Conservation (phyloP, 768 basidiomycete species). For the Glaciozyma martinii region DNA sequence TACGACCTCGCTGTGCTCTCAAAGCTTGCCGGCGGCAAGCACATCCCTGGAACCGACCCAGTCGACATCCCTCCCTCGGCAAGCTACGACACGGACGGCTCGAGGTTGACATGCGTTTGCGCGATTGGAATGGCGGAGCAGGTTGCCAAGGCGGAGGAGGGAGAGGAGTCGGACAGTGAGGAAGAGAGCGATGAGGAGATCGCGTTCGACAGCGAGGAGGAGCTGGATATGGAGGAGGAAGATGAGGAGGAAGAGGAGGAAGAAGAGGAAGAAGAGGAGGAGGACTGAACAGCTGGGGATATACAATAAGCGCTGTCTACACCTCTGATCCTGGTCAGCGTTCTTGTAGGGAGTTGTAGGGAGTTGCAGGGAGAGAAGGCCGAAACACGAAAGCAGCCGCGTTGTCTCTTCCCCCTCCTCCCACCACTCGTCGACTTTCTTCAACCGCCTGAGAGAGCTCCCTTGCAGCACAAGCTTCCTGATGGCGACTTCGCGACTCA, state of each 20-base stretch:
- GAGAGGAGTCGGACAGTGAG: conserved; percentile 38
- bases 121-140: conserved; percentile 38
- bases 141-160: conserved; percentile 40
- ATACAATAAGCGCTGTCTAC: no score
- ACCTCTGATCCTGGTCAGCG: no score
- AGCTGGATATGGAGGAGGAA: conserved; percentile 26
- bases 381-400: no score
- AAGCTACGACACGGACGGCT: conserved; percentile 75
- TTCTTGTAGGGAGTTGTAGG: no score
- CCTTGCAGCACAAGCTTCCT: no score
- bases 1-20: conserved; percentile 59
- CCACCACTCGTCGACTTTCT: no score
- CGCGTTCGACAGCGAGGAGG: conserved; percentile 33
- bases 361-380: no score
- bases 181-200: conserved; percentile 10
- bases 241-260: conserved; percentile 18
- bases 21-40: conserved; percentile 33
- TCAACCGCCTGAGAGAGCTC: no score
- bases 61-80: conserved; percentile 49
- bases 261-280: conserved; percentile 29
- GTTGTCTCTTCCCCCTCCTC: no score
- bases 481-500: no score
- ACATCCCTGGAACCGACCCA: conserved; percentile 1
- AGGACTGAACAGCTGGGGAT: no score
- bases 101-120: conserved; percentile 62